Percentiles rank a stretch among this genome's conserved stretches.
Conservation (phyloP, 192 early-diverging fungal species). For the Rhizophagus prolifer region DNA sequence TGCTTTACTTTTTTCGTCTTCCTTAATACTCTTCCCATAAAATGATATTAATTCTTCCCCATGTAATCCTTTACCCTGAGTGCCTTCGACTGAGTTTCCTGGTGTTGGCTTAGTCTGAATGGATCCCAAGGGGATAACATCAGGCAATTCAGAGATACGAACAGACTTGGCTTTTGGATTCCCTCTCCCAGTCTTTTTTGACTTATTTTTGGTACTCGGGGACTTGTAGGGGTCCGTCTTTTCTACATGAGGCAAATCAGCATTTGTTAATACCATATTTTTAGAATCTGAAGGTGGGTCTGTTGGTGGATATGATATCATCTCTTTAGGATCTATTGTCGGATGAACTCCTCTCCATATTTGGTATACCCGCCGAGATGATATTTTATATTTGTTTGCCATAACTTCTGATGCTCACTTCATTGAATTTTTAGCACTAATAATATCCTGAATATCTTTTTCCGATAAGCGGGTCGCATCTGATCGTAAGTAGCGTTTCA, state of each 20-base stretch:
- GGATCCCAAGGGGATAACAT: too few species aligned
- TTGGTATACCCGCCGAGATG: not conserved
- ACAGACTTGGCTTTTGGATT: not conserved
- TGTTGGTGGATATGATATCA: too few species aligned
- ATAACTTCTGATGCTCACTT: not conserved
- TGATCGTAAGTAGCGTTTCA: not conserved
- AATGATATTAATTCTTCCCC: too few species aligned
- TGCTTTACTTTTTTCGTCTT: too few species aligned
- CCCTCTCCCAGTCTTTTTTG: not conserved
- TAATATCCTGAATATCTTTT: not conserved
- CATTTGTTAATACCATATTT: not conserved
- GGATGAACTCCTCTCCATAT: not conserved
- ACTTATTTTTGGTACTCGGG: not conserved
- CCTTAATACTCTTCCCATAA: too few species aligned
- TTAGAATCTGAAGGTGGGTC: too few species aligned
- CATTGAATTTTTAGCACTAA: slow-evolving; percentile 2
- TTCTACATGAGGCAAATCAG: not conserved
- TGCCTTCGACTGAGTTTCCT: too few species aligned
- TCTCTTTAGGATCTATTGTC: not conserved
- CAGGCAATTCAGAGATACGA: not conserved
- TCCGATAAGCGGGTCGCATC: not conserved
- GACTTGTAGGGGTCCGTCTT: too few species aligned
- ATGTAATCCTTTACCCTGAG: too few species aligned
- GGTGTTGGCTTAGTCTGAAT: too few species aligned
- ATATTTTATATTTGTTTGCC: slow-evolving; percentile 2